These are phyloP conservation scores for Trichophaea hybrida DNA, from an alignment of 2,329 filamentous ascomycete genomes.

Conservation along the genomic window DNA sequence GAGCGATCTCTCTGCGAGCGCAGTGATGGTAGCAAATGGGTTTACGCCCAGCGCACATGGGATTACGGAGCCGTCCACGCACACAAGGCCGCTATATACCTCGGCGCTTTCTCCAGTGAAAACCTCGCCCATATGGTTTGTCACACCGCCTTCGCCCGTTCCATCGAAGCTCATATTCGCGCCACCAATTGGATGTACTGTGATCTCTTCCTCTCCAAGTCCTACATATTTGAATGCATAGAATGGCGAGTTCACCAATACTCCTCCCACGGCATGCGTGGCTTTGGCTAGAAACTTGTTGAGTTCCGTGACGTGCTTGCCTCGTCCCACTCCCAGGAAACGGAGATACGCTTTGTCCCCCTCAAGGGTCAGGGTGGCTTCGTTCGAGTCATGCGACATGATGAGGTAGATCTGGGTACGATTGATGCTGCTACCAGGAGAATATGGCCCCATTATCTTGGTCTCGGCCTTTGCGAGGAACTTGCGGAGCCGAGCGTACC, in stretches of 20 bases:
- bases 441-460: conserved; percentile 43
- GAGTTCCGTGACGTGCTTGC: conserved; percentile 41
- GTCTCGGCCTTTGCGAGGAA: conserved; percentile 39
- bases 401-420: conserved; percentile 50
- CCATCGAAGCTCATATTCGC: conserved; percentile 48
- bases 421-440: conserved; percentile 41
- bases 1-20: conserved; percentile 50
- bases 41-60: conserved; percentile 51
- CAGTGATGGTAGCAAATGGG: conserved; percentile 54
- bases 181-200: conserved; percentile 53
- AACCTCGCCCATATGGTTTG: conserved; percentile 47
- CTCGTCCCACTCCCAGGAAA: conserved; percentile 45
- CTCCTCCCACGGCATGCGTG: conserved; percentile 45
- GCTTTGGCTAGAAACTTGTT: conserved; percentile 41
- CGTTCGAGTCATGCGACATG: conserved; percentile 52
- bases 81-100: conserved; percentile 44
- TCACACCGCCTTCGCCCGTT: conserved; percentile 43
- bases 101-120: conserved; percentile 41
- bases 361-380: conserved; percentile 45
- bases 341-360: conserved; percentile 46
- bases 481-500: conserved; percentile 35
- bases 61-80: conserved; percentile 47
- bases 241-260: conserved; percentile 45
- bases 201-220: conserved; percentile 44
- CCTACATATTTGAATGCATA: conserved; percentile 32